Percentiles rank a stretch among this genome's conserved stretches.
phyloP scores from a whole-genome alignment of 495 filamentous ascomycete genomes.

The Talaromyces adpressus region DNA sequence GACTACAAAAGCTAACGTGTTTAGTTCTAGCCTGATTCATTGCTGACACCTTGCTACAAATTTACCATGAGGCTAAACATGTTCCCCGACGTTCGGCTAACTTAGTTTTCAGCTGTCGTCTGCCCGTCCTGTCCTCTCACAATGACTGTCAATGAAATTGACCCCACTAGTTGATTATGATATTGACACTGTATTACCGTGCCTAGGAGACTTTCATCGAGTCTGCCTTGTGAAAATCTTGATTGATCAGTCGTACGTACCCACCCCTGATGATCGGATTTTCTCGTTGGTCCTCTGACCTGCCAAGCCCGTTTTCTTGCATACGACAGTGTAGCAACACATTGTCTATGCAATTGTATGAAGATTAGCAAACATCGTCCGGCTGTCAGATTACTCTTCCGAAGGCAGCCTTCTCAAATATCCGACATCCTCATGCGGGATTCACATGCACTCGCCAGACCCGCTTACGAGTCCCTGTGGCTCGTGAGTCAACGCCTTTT shows the following conservation, averaged over 20 bases:
- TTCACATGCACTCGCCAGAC: not conserved
- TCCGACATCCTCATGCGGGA: not conserved
- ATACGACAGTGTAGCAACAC: not conserved
- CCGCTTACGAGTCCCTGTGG: not conserved
- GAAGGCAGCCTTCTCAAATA: not conserved
- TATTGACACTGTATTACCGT: not conserved
- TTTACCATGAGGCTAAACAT: not conserved
- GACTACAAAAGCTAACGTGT: not conserved
- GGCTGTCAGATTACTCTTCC: not conserved
- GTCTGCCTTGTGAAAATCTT: not conserved
- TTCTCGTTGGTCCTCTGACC: not conserved
- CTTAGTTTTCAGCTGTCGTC: constrained; percentile 3
- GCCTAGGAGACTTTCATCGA: not conserved
- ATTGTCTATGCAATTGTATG: not conserved
- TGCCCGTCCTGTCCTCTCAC: not conserved
- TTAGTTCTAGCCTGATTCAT: not conserved
- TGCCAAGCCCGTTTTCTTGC: not conserved
- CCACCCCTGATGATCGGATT: not conserved
- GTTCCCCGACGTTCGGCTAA: not conserved
- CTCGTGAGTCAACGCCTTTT: not conserved
- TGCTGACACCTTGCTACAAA: not conserved
- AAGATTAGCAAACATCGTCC: not conserved
- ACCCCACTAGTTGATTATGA: not conserved
- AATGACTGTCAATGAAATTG: not conserved
- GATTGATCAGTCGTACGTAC: not conserved